Evolutionary conservation across 2,329 filamentous ascomycete species (phyloP), one percentile per base, ranked within the genome.

Genomic region (Lithohypha guttulata): DNA sequence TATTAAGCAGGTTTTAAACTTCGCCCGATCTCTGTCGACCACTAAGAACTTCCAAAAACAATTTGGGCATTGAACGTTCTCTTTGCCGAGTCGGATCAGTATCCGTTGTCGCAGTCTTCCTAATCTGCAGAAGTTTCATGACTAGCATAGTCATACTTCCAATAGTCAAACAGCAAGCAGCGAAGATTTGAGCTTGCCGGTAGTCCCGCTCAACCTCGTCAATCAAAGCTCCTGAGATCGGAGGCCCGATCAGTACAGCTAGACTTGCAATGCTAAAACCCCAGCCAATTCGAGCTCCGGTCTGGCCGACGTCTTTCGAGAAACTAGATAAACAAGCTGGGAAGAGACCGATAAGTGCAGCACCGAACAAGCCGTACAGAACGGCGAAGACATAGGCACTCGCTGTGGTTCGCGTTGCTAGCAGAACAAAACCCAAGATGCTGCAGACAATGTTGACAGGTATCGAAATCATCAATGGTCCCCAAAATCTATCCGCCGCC

Each of bases 401-500:
- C 1, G 57, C 52, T 1, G 53, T 42, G 14, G 50, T 60, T 22
- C 60, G 50, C n/a, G 65, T 59, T 9, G 53, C 51, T 29, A 66
- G 61, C 63, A 61, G 64, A 15, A 54, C 55, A 38, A 65, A 60
- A 3, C 56, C 57, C 13, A 68, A 49, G 13, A 70, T 58, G 2
- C 59, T 59, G 3, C 66, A 62, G 20, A 62, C 49, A 3, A 59
- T 50, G 1, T 61, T 60, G 33, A 62, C 63, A 3, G 62, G 61
- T 1, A 65, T 59, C 42, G 71, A 58, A 42, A 71, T 60, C 51
- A 79, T 77, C 1, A 79, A 42, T 0, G 69, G 64, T 0, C 75
- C 75, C 27, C 70, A 71, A 28, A 62, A 62, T 41, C 67, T 70
- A 45, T 80, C 75, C 0, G 71, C 74, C 18, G 80, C 50, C 49